Evolutionary conservation across 1,284 basidiomycete species (phyloP).

Genomic region (Cutaneotrichosporon cyanovorans): DNA sequence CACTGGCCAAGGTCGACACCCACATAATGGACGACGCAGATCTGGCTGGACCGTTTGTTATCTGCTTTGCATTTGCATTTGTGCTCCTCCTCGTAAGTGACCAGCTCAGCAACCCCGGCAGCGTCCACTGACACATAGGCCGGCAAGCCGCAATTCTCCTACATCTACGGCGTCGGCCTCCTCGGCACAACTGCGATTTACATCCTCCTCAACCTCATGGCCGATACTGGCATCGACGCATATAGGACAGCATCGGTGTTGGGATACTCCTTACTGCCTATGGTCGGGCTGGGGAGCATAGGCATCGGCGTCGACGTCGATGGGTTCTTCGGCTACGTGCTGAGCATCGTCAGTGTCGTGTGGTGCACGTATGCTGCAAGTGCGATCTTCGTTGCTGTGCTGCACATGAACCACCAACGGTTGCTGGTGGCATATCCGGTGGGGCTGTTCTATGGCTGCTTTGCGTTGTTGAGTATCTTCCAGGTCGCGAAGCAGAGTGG

Average conservation of each 20-base stretch:
- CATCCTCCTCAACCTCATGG: constrained; percentile 94
- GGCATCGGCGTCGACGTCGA: constrained; percentile 83
- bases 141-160: constrained; percentile 97
- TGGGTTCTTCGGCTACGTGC: constrained; percentile 70
- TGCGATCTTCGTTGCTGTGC: constrained; percentile 84
- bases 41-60: constrained; percentile 89
- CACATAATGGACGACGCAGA: constrained; percentile 99
- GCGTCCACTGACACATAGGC: constrained; percentile 59
- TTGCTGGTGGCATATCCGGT: constrained; percentile 90
- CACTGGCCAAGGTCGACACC: constrained; percentile 75
- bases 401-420: constrained; percentile 87
- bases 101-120: not conserved
- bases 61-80: constrained; percentile 84
- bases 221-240: constrained; percentile 87
- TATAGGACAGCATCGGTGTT: constrained; percentile 93
- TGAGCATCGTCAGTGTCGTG: constrained; percentile 70
- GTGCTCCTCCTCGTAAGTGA: constrained; percentile 76
- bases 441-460: constrained; percentile 83
- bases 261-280: constrained; percentile 92
- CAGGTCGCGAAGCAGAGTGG: constrained; percentile 14
- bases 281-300: constrained; percentile 89
- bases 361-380: constrained; percentile 96
- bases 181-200: constrained; percentile 93
- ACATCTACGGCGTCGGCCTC: constrained; percentile 95
- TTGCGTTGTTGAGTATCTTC: constrained; percentile 67